These are phyloP conservation scores for Borovskyia barvae DNA, from an alignment of 208 protist genomes.

Conservation along the genomic window DNA sequence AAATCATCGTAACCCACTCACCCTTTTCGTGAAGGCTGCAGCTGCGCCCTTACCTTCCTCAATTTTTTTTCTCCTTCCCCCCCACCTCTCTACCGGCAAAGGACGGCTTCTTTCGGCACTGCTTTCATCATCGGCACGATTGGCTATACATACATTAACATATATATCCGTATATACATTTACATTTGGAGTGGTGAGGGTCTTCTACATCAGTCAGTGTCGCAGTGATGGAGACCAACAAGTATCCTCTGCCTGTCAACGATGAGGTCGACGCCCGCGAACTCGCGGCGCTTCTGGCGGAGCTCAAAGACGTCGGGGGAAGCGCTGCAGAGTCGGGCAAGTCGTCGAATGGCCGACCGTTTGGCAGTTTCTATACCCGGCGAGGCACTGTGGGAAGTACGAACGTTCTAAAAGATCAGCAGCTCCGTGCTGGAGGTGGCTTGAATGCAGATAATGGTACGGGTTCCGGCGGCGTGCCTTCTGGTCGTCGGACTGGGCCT, in stretches of 20 bases:
- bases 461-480: too few relatives aligned
- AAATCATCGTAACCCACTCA: too few relatives aligned
- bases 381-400: slow-evolving; percentile 15
- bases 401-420: slow-evolving; percentile 13
- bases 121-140: not conserved
- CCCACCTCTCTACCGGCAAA: not conserved
- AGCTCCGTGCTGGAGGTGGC: slow-evolving; percentile 6
- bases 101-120: too few relatives aligned
- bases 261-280: slow-evolving; percentile 33
- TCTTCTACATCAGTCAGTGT: not conserved
- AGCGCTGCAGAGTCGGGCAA: slow-evolving; percentile 2
- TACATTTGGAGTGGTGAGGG: not conserved
- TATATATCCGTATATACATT: not conserved
- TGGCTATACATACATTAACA: not conserved
- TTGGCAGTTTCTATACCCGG: not conserved
- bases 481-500: not conserved
- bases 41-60: not conserved
- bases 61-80: slow-evolving; percentile 1
- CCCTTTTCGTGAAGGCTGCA: too few relatives aligned
- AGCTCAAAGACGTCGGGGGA: slow-evolving; percentile 51
- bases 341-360: slow-evolving; percentile 1
- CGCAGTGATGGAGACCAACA: slow-evolving; percentile 9
- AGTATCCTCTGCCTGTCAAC: not conserved
- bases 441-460: not conserved
- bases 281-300: slow-evolving; percentile 56